phyloP scores from a whole-genome alignment of 768 basidiomycete genomes.

The Mycena crocata region DNA sequence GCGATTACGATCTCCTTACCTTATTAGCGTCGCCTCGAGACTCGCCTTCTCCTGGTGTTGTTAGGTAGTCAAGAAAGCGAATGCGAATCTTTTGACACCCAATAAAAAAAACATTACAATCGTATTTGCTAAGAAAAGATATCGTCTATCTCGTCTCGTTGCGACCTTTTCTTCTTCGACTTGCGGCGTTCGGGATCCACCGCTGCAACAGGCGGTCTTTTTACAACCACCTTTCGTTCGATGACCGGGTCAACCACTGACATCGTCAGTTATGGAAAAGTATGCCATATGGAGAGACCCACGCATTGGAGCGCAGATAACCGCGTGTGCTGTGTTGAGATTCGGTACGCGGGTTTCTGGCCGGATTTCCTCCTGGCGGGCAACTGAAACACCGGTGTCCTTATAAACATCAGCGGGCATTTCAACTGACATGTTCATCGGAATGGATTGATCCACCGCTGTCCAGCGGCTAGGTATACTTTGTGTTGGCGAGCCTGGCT shows the following conservation, averaged over 20 bases:
- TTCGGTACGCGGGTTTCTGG: background rate
- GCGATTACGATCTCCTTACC: conserved; percentile 28
- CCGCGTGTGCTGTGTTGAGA: background rate
- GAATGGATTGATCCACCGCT: conserved; percentile 4
- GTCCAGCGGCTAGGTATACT: background rate
- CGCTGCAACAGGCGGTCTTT: background rate
- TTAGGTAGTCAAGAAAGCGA: conserved; percentile 34
- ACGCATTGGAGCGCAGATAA: background rate
- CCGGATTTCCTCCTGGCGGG: background rate
- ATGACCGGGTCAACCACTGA: background rate
- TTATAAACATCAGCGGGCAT: conserved; percentile 6
- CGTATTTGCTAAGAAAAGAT: conserved; percentile 70
- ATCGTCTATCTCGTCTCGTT: conserved; percentile 73
- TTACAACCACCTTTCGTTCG: background rate
- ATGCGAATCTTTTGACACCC: conserved; percentile 30
- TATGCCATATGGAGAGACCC: background rate
- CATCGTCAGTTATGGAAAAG: background rate
- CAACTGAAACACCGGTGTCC: conserved; percentile 25
- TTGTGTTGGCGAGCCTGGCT: background rate
- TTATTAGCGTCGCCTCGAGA: conserved; percentile 35
- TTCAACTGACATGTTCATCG: background rate
- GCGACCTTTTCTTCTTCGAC: conserved; percentile 53
- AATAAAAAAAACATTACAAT: background rate
- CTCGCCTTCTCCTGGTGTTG: conserved; percentile 38
- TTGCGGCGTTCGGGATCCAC: conserved; percentile 30